Evolutionary conservation across 176 grass and related monocot species (phyloP).

Genomic region (Calamus simplicifolius): DNA sequence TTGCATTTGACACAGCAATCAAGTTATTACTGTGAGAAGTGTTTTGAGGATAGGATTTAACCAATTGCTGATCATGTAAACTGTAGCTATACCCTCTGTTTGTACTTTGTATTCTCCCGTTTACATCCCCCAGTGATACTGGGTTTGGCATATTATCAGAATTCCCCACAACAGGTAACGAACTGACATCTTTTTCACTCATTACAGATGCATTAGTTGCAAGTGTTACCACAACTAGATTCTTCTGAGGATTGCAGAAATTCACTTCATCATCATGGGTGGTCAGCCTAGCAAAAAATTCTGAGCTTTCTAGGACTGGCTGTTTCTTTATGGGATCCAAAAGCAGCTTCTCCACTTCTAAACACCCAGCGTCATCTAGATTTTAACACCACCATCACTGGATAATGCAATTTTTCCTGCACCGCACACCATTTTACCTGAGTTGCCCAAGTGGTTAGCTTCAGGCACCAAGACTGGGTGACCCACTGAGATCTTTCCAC

Average conservation of each 20-base stretch:
- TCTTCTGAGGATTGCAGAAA: constrained; percentile 34
- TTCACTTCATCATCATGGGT: constrained; percentile 28
- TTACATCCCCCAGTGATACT: not conserved
- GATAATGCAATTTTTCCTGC: constrained; percentile 22
- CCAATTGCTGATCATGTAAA: not conserved
- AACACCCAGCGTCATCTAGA: no score
- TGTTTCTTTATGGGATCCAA: constrained; percentile 21
- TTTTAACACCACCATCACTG: constrained; percentile 20
- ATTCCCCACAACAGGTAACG: not conserved
- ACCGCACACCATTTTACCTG: constrained; percentile 1
- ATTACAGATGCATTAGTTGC: constrained; percentile 32
- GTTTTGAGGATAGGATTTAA: not conserved
- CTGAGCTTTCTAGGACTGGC: constrained; percentile 26
- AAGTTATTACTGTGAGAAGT: not conserved
- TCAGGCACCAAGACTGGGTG: no score
- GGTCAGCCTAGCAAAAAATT: constrained; percentile 24
- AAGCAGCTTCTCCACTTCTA: constrained; percentile 13
- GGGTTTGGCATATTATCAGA: not conserved
- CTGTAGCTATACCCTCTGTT: not conserved
- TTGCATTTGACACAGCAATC: not conserved
- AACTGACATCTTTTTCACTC: constrained; percentile 32
- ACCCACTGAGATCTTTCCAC: not conserved
- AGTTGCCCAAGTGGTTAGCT: no score
- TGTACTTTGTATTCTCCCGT: not conserved
- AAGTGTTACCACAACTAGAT: constrained; percentile 28